Base-by-base conservation (phyloP, 2,329 filamentous ascomycete species). In the Penicillium griseofulvum region DNA sequence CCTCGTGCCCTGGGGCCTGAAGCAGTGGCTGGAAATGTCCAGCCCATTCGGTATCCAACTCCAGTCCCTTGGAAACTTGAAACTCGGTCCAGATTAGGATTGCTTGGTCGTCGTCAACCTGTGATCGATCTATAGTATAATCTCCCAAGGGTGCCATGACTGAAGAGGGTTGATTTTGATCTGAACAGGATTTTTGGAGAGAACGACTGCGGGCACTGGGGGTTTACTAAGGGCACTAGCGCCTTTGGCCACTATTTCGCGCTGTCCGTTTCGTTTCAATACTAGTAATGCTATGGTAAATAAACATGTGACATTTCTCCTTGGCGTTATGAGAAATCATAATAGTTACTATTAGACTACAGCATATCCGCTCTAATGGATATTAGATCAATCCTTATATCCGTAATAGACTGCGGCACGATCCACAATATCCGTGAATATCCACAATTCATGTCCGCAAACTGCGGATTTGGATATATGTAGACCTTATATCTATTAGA, bases 11-110 rank as follows among this genome's bases (percentile, higher is more conserved):
- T 26, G 31, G 34, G 17, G 52, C 52, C 28, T 28, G 34, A 37
- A 49, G 28, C 31, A 55, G 28, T 22, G 52, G 52, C 52, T 44
- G 38, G 34, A 55, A 49, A 49, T 55, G 22, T 49, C 39, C 11
- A 29, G 28, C 39, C 52, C 37, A 55, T 24, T 34, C 38, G 22
- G 24, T 31, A 45, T 49, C 31, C n/a, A 46, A 39, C 46, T 50
- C 41, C 16, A 37, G 36, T 9, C n/a, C 46, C 19, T 34, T 31
- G 17, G 48, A 19, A 22, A 50, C 39, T 45, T 55, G 41, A 19
- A 50, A 39, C 52, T 55, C 37, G 46, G 46, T 50, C 52, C 39
- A 55, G 39, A 50, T 33, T 19, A 55, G n/a, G 16, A 55, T 41
- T 42, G 22, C 39, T 50, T 26, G 36, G 48, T 50, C 16, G 48